phyloP scores from a whole-genome alignment of 148 eudicot species.

The Spergularia marina region DNA sequence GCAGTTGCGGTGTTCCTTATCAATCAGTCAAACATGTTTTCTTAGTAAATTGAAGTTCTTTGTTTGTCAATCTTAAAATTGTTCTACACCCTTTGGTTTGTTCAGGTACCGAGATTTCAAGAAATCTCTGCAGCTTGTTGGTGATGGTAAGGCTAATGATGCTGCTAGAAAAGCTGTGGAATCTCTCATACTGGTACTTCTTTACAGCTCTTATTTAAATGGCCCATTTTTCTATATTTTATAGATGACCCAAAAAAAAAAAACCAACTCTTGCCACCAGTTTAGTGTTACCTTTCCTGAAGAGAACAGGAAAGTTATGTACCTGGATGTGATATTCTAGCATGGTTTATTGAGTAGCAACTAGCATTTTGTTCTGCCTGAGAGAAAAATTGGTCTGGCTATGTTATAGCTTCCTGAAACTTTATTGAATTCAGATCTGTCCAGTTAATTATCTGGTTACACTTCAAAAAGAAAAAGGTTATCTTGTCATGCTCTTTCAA shows the following conservation, averaged over 20 bases:
- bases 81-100: constrained; percentile 1
- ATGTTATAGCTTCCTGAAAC: too few species aligned
- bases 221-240: not conserved
- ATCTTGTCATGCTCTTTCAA: not conserved
- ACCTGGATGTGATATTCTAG: not conserved
- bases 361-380: too few species aligned
- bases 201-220: not conserved
- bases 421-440: too few species aligned
- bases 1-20: not conserved
- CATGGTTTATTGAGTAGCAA: not conserved
- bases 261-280: not conserved
- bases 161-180: constrained; percentile 82
- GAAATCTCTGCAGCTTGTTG: constrained; percentile 74
- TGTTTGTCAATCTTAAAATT: not conserved
- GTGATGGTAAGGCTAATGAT: constrained; percentile 55
- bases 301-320: not conserved
- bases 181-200: constrained; percentile 64
- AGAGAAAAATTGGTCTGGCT: too few species aligned
- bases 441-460: too few species aligned
- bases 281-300: not conserved
- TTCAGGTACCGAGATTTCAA: constrained; percentile 89
- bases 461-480: too few species aligned
- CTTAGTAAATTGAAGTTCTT: not conserved
- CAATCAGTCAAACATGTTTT: not conserved
- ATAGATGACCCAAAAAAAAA: not conserved